Percentiles rank a stretch among this genome's conserved stretches.
Evolutionary conservation across 2,329 filamentous ascomycete genomes (phyloP).

Genomic region (Madurella mycetomatis): DNA sequence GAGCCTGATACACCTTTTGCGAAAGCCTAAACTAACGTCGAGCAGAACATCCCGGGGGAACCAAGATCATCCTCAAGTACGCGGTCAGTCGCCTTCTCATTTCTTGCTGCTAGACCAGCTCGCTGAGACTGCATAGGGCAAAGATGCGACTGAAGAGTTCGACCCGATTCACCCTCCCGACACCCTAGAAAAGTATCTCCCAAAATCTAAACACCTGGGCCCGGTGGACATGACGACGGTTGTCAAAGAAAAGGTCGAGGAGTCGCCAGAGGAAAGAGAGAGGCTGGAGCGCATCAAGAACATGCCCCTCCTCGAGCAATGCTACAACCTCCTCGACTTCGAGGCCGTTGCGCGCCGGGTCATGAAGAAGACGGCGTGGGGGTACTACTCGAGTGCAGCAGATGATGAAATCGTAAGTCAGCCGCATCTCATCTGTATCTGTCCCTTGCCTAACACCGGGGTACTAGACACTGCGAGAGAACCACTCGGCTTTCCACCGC

Average conservation of each 20-base stretch:
- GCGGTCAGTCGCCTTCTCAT: conserved; percentile 46
- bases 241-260: conserved; percentile 57
- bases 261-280: conserved; percentile 57
- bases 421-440: neutral
- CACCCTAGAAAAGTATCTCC: conserved; percentile 79
- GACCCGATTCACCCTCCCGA: conserved; percentile 86
- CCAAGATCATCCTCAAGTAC: conserved; percentile 94
- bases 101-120: neutral
- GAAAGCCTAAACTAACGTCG: conserved; percentile 36
- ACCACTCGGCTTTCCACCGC: conserved; percentile 92
- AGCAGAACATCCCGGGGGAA: conserved; percentile 78
- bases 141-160: conserved; percentile 89
- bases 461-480: conserved; percentile 80
- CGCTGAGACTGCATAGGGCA: conserved; percentile 51
- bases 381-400: conserved; percentile 92
- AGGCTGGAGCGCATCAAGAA: conserved; percentile 67
- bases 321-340: conserved; percentile 93
- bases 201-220: conserved; percentile 82
- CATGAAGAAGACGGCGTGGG: conserved; percentile 97
- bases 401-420: conserved; percentile 75
- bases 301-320: conserved; percentile 79
- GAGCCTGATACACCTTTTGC: conserved; percentile 56
- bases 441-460: neutral
- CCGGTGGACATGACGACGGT: conserved; percentile 83
- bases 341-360: conserved; percentile 83